phyloP scores from a whole-genome alignment of 2,329 filamentous ascomycete genomes.

The Boeremia lycopersici region DNA sequence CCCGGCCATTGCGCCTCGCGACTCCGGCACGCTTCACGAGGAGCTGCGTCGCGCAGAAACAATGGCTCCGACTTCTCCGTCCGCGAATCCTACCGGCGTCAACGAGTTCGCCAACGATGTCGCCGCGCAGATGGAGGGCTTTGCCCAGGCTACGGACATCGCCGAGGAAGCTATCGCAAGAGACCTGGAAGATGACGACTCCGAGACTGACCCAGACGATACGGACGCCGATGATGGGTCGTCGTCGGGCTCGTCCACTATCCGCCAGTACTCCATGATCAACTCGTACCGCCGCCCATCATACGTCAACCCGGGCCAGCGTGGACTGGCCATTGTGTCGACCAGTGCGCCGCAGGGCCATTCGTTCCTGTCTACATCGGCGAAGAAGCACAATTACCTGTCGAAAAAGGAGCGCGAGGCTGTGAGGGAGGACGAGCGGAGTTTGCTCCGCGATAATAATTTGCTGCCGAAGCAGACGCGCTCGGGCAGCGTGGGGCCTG shows the following conservation, averaged over 20 bases:
- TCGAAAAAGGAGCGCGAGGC: constrained; percentile 60
- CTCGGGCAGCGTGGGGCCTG: constrained; percentile 37
- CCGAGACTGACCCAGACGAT: constrained; percentile 62
- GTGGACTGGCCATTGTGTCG: constrained; percentile 73
- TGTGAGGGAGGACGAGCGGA: constrained; percentile 62
- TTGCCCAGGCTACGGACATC: constrained; percentile 40
- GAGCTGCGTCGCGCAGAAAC: background rate
- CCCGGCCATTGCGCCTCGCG: background rate
- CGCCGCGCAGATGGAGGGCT: constrained; percentile 39
- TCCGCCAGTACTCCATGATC: constrained; percentile 58
- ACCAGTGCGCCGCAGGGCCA: constrained; percentile 53
- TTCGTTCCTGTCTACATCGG: constrained; percentile 22
- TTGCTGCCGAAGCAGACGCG: constrained; percentile 59
- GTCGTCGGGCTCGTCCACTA: constrained; percentile 52
- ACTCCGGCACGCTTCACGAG: background rate
- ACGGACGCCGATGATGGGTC: constrained; percentile 56
- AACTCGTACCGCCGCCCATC: constrained; percentile 77
- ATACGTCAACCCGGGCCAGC: constrained; percentile 73
- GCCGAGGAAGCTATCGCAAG: constrained; percentile 48
- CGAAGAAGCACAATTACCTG: constrained; percentile 50
- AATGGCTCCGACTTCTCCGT: constrained; percentile 8
- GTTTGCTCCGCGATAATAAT: constrained; percentile 64
- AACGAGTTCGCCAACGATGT: constrained; percentile 31
- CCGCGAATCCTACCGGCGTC: background rate
- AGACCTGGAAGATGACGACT: constrained; percentile 44